Conservation (phyloP, 345 rosid genomes). For the Geranium rotundifolium region DNA sequence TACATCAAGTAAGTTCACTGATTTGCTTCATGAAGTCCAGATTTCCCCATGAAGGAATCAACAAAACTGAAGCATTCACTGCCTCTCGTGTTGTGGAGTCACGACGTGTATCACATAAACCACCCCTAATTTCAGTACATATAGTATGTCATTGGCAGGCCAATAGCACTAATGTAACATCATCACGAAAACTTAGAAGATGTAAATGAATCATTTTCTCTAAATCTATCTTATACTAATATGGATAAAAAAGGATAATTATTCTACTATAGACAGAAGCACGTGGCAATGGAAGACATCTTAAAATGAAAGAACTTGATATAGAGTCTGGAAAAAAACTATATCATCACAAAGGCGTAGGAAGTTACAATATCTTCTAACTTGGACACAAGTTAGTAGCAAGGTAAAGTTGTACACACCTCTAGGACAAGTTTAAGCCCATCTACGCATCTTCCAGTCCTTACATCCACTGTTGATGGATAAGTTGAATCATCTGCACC, state of each 20-base stretch:
- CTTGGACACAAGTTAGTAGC: not conserved
- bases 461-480: slow-evolving; percentile 80
- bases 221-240: not conserved
- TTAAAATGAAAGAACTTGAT: not conserved
- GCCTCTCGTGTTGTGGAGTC: too few relatives aligned
- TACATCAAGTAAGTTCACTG: too few relatives aligned
- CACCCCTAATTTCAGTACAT: not conserved
- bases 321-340: not conserved
- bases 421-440: slow-evolving; percentile 77
- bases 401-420: slow-evolving; percentile 38
- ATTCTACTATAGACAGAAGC: too few relatives aligned
- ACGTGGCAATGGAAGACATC: not conserved
- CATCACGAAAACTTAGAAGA: not conserved
- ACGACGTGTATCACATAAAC: not conserved
- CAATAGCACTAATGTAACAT: not conserved
- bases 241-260: too few relatives aligned
- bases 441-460: slow-evolving; percentile 71
- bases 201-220: not conserved
- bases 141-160: not conserved
- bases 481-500: slow-evolving; percentile 87
- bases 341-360: not conserved
- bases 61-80: too few relatives aligned
- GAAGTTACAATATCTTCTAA: not conserved
- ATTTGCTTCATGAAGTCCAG: too few relatives aligned
- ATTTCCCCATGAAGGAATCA: too few relatives aligned